Base-by-base conservation (phyloP, 139 green algal genomes). In the Chlorella sp. region DNA sequence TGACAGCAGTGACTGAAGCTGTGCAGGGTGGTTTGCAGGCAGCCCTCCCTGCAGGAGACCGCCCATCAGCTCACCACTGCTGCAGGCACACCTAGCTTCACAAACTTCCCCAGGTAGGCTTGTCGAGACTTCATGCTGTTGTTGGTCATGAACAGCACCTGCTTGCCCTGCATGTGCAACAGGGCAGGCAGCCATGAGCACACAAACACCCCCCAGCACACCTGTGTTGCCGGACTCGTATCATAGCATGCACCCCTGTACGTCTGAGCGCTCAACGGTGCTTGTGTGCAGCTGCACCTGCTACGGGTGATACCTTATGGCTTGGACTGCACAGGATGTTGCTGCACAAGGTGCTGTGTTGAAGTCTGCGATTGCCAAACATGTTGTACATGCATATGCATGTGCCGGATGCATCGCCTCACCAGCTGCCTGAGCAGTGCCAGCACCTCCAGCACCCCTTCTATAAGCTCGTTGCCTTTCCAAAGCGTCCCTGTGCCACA, bases 131-230 rank as follows among this genome's bases (percentile, higher is more conserved):
- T 97, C 49, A 92, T 98, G 62, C 87, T 93, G 79, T 99, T 99
- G 90, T 99, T 99, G 61, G 95, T 99, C 32, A 98, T 90, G 79
- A 98, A 99, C 6, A 97, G 80, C 1, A 98, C 80, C 67, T 92
- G 88, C 87, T 99, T 99, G 70, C 94, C 93, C 88, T 95, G 83
- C 62, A 42, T n/a, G n/a, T n/a, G n/a, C 20, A 20, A 59, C n/a
- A n/a, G n/a, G 59, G 59, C 59, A 64, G 59, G 26, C 49, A 59
- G 14, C 14, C 20, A 64, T 64, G 59, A 20, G 42, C 42, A 55
- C 10, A 24, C 42, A 55, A 10, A 24, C 10, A 55, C 17, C 10
- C 10, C 42, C 42, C 42, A 55, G 42, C 42, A 55, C 10, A 17
- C 17, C 10, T 17, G 10, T 55, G 10, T 55, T 17, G 17, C 17